Percentiles rank a stretch among this genome's conserved stretches.
These are phyloP conservation scores for Ascochyta clinopodiicola DNA, from an alignment of 2,329 filamentous ascomycete genomes.

Conservation along the genomic window DNA sequence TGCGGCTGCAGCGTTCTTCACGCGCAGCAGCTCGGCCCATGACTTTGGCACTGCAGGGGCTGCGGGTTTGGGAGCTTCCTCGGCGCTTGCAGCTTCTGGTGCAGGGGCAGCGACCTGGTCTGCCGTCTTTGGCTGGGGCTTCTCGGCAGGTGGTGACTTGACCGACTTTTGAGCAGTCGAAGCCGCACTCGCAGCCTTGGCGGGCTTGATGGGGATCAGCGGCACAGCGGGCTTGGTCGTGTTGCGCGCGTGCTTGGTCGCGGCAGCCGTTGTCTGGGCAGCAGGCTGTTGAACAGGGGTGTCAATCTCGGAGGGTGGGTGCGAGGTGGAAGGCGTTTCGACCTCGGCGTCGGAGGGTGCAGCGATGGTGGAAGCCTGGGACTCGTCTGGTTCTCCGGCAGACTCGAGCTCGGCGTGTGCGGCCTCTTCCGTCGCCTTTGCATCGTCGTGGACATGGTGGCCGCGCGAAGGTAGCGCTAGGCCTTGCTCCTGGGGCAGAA, in stretches of 20 bases:
- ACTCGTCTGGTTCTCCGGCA: conserved; percentile 47
- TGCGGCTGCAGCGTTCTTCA: conserved; percentile 52
- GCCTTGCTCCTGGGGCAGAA: conserved; percentile 46
- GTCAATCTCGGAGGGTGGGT: conserved; percentile 63
- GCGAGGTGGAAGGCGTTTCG: conserved; percentile 65
- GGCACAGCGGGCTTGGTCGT: conserved; percentile 58
- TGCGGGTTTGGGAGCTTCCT: conserved; percentile 50
- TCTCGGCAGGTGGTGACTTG: conserved; percentile 33
- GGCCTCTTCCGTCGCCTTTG: conserved; percentile 19
- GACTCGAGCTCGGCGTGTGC: conserved; percentile 48
- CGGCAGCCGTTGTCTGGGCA: conserved; percentile 40
- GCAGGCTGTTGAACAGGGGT: conserved; percentile 61
- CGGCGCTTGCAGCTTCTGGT: conserved; percentile 27
- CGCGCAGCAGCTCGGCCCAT: conserved; percentile 72
- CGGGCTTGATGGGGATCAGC: conserved; percentile 57
- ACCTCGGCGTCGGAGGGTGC: conserved; percentile 55
- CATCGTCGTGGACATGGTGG: conserved; percentile 29
- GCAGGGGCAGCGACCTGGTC: conserved; percentile 15
- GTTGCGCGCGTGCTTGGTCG: conserved; percentile 49
- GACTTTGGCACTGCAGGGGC: conserved; percentile 62
- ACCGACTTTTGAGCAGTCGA: conserved; percentile 47
- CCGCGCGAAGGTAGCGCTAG: conserved; percentile 62
- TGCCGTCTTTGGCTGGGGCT: conserved; percentile 23
- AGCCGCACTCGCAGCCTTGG: conserved; percentile 45
- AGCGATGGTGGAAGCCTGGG: conserved; percentile 54